Percentiles rank a stretch among this genome's conserved stretches.
These are phyloP conservation scores for Perkinsus marinus DNA, from an alignment of 169 alveolate species.

Conservation along the genomic window DNA sequence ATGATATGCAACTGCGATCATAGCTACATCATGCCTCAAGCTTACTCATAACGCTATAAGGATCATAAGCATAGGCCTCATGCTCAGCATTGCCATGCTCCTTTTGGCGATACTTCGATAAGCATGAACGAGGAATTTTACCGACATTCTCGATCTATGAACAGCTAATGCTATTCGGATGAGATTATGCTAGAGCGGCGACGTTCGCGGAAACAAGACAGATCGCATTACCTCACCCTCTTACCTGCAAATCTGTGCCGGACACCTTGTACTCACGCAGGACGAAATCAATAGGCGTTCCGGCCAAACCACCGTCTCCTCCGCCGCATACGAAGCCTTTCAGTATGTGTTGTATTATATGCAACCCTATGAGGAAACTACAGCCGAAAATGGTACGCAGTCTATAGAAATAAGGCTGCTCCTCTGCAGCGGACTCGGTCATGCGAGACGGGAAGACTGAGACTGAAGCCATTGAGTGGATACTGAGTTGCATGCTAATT, in stretches of 20 bases:
- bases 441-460: neutral
- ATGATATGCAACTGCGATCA: no score
- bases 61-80: no score
- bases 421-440: neutral
- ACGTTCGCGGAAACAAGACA: neutral
- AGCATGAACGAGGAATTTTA: no score
- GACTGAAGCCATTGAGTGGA: no score
- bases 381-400: neutral
- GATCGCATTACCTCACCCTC: neutral
- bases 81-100: no score
- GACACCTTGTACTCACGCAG: neutral
- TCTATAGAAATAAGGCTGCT: neutral
- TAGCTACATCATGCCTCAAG: no score
- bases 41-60: no score
- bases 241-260: neutral
- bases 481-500: no score
- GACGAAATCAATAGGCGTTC: neutral
- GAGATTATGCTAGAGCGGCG: neutral
- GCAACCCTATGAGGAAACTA: neutral
- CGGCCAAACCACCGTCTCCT: neutral
- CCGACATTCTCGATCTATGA: no score
- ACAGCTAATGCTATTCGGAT: no score
- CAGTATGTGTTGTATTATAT: neutral
- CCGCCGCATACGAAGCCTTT: slow-evolving; percentile 5
- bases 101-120: no score